phyloP scores from a whole-genome alignment of 2,329 filamentous ascomycete genomes.

The Hypoxylon sp. region DNA sequence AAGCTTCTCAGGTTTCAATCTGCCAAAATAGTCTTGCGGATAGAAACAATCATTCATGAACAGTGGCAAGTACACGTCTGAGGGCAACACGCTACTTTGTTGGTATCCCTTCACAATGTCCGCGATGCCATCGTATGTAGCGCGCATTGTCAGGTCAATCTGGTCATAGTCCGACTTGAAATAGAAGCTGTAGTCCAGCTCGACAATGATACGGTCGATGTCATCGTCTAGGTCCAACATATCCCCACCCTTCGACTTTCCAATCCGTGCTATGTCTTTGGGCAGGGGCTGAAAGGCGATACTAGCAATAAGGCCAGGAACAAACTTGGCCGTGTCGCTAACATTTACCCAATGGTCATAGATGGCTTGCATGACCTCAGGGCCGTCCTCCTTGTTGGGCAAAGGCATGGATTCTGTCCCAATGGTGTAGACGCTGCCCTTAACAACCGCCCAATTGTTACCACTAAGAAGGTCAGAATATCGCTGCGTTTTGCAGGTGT shows the following conservation, averaged over 20 bases:
- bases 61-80: conserved; percentile 58
- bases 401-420: conserved; percentile 58
- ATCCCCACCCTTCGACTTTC: conserved; percentile 56
- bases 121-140: conserved; percentile 56
- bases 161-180: conserved; percentile 49
- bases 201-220: conserved; percentile 60
- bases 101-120: conserved; percentile 53
- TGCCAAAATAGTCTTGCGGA: conserved; percentile 60
- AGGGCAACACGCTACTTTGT: conserved; percentile 54
- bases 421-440: conserved; percentile 57
- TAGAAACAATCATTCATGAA: conserved; percentile 63
- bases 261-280: conserved; percentile 54
- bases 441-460: conserved; percentile 60
- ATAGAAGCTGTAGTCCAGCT: conserved; percentile 61
- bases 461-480: conserved; percentile 63
- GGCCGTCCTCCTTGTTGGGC: conserved; percentile 49
- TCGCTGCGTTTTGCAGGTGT: conserved; percentile 63
- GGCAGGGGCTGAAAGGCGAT: conserved; percentile 60
- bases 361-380: conserved; percentile 53
- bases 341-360: conserved; percentile 56
- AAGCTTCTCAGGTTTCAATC: conserved; percentile 56
- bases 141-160: conserved; percentile 57
- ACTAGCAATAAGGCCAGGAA: conserved; percentile 53
- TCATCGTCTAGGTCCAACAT: conserved; percentile 59
- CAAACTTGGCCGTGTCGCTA: conserved; percentile 46